phyloP scores from a whole-genome alignment of 371 early-diverging fungal genomes.

The Coelomomyces lativittatus region DNA sequence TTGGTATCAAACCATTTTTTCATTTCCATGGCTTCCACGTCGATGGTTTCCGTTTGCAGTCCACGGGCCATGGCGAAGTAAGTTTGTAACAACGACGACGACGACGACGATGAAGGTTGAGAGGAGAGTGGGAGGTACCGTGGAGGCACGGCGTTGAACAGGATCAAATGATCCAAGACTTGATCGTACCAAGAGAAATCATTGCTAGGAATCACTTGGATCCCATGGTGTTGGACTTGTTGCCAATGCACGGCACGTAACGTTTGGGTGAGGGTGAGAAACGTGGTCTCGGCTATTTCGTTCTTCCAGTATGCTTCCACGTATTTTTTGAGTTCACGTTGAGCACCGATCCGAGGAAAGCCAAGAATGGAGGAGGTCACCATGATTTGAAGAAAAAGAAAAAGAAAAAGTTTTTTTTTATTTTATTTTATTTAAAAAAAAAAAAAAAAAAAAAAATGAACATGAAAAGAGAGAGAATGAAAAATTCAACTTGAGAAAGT shows the following conservation, averaged over 20 bases:
- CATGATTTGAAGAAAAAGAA: constrained; percentile 14
- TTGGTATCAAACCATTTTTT: constrained; percentile 82
- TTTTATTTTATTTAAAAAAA: too few relatives aligned
- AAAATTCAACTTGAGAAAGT: too few relatives aligned
- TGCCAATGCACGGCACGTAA: constrained; percentile 77
- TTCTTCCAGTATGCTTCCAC: constrained; percentile 82
- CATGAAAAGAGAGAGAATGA: too few relatives aligned
- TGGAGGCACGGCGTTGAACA: constrained; percentile 56
- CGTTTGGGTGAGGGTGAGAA: constrained; percentile 46
- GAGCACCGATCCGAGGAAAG: constrained; percentile 61
- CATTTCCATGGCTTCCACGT: constrained; percentile 61
- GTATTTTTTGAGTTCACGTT: constrained; percentile 72
- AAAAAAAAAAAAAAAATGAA: too few relatives aligned
- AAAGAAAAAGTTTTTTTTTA: too few relatives aligned
- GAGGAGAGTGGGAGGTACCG: constrained; percentile 52
- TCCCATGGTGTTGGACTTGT: constrained; percentile 56
- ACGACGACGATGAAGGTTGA: constrained; percentile 12
- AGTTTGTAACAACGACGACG: constrained; percentile 30
- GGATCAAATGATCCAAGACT: constrained; percentile 65
- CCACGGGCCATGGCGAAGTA: constrained; percentile 97
- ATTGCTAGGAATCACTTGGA: constrained; percentile 71
- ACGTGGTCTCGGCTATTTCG: constrained; percentile 55
- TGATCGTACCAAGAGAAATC: constrained; percentile 92
- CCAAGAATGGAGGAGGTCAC: constrained; percentile 55
- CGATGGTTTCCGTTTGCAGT: constrained; percentile 57